Evolutionary conservation across 148 eudicot genomes (phyloP), one percentile per base, ranked within the genome.

Genomic region (Salicornia ramosissima): DNA sequence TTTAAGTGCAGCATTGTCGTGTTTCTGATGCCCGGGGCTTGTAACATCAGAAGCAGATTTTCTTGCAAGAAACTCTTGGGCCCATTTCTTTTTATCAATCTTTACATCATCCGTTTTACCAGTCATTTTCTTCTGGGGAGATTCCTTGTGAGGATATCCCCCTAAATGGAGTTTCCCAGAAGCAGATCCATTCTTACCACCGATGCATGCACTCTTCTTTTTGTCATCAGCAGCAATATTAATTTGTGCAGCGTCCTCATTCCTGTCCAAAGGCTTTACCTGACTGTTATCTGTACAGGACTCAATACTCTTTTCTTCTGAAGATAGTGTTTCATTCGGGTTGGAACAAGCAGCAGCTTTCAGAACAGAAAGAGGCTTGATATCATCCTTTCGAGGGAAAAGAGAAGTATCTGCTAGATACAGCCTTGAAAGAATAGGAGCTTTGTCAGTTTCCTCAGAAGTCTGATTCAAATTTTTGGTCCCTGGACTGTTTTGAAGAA

Each of bases 331-430:
- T 62, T 56, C 68, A 25, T 77, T 80, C 73, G 74, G 69, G 46
- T 71, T 77, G 50, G 80, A 58, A 74, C 39, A 26, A 58, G 77
- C 70, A 77, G 73, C 31, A 77, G 77, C 74, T 68, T 82, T 83
- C 69, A 82, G 71, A 63, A 73, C 83, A 40, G 92, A 82, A n/a
- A 90, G 80, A 69, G 98, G 98, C 80, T 83, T 80, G 33, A 90
- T 80, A 75, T 88, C 88, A 73, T 81, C 84, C 72, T 93, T 87
- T 53, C 98, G 77, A 42, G 98, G 98, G 65, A 93, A 87, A 83
- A 93, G 87, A 71, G 98, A 90, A 30, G 83, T 75, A 83, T 93
- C 97, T 19, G 98, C 98, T 55, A 93, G 75, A 82, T 93, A 93
- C 72, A 93, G 79, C 71, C 98, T 86, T 42, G 98, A 93, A 69